Evolutionary conservation across 805 yeast genomes (phyloP).

Genomic region (Hanseniaspora taiwanica): DNA sequence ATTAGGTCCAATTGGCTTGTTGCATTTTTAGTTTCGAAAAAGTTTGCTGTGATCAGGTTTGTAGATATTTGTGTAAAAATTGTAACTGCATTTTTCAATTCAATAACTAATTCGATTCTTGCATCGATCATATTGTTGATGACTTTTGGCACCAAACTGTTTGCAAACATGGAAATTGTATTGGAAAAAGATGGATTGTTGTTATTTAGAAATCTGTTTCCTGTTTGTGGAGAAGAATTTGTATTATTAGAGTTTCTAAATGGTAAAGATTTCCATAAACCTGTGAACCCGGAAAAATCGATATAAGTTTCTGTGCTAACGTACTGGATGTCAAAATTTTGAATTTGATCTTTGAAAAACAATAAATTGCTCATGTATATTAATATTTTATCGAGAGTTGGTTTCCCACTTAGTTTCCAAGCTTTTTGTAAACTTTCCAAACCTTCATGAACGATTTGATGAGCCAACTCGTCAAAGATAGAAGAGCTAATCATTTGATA

Average conservation of each 20-base stretch:
- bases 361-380: slow-evolving; percentile 63
- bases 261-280: slow-evolving; percentile 26
- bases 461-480: slow-evolving; percentile 83
- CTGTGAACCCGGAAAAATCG: slow-evolving; percentile 67
- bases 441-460: slow-evolving; percentile 70
- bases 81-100: slow-evolving; percentile 57
- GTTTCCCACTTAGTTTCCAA: slow-evolving; percentile 34
- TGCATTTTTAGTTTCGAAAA: slow-evolving; percentile 21
- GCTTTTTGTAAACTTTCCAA: slow-evolving; percentile 48
- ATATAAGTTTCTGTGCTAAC: slow-evolving; percentile 58
- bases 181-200: slow-evolving; percentile 8
- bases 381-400: slow-evolving; percentile 40
- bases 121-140: slow-evolving; percentile 76
- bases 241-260: neutral
- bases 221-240: slow-evolving; percentile 26
- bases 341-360: slow-evolving; percentile 54
- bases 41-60: slow-evolving; percentile 34
- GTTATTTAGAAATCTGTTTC: slow-evolving; percentile 8
- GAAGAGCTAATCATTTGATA: slow-evolving; percentile 66
- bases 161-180: slow-evolving; percentile 35
- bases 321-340: slow-evolving; percentile 67
- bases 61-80: slow-evolving; percentile 51
- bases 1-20: slow-evolving; percentile 29
- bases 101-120: slow-evolving; percentile 55
- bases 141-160: slow-evolving; percentile 65